Evolutionary conservation across 2,329 filamentous ascomycete genomes (phyloP).

Genomic region (Domatiomyces catenatus): DNA sequence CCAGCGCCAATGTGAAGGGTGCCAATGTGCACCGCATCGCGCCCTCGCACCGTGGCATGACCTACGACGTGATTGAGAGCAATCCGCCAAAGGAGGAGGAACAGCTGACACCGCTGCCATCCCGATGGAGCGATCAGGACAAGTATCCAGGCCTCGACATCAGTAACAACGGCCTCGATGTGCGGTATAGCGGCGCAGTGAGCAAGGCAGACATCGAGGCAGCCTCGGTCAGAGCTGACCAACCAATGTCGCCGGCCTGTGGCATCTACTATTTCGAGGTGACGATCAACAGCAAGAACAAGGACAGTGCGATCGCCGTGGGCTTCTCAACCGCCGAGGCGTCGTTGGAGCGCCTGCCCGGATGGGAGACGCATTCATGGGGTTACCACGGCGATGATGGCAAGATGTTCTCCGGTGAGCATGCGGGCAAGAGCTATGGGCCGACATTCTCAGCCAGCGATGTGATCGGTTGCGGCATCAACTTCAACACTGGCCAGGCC

Average conservation of each 20-base stretch:
- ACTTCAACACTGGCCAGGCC: slow-evolving; percentile 44
- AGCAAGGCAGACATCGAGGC: slow-evolving; percentile 58
- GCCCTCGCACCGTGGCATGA: slow-evolving; percentile 58
- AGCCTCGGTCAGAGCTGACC: slow-evolving; percentile 64
- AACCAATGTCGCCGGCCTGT: slow-evolving; percentile 74
- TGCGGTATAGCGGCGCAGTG: slow-evolving; percentile 43
- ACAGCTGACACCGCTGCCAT: slow-evolving; percentile 54
- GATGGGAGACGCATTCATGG: slow-evolving; percentile 52
- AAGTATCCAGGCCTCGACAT: slow-evolving; percentile 62
- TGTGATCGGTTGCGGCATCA: slow-evolving; percentile 49
- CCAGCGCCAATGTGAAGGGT: slow-evolving; percentile 25
- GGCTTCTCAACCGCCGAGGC: slow-evolving; percentile 47
- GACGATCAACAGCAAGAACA: slow-evolving; percentile 48
- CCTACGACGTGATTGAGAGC: slow-evolving; percentile 73
- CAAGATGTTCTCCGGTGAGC: slow-evolving; percentile 44
- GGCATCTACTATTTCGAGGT: slow-evolving; percentile 92
- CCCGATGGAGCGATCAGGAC: slow-evolving; percentile 67
- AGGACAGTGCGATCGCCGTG: slow-evolving; percentile 44
- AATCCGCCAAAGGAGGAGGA: slow-evolving; percentile 47
- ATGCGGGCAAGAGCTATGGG: slow-evolving; percentile 41
- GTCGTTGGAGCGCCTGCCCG: slow-evolving; percentile 44
- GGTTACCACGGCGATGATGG: slow-evolving; percentile 54
- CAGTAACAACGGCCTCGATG: slow-evolving; percentile 55
- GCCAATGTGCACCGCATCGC: slow-evolving; percentile 43
- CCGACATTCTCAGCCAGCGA: slow-evolving; percentile 44